Conservation (phyloP, 257 asterid species). For the Nicotiana tabacum region DNA sequence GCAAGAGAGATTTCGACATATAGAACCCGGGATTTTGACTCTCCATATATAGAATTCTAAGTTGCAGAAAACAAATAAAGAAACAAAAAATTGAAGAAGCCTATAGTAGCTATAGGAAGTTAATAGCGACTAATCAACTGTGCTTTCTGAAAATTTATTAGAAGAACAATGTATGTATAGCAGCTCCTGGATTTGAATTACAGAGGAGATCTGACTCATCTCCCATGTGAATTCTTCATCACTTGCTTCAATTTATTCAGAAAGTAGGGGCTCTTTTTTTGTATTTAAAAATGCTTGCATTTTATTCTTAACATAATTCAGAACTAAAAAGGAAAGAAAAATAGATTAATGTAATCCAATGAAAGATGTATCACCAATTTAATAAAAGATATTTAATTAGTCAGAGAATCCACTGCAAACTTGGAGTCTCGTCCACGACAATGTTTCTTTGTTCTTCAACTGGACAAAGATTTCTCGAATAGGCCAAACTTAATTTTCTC, state of each 20-base stretch:
- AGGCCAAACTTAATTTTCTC: too few species aligned
- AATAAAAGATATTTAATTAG: too few species aligned
- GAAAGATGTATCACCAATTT: neutral
- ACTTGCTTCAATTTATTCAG: neutral
- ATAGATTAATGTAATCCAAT: conserved; percentile 6
- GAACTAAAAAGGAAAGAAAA: neutral
- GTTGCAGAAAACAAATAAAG: too few species aligned
- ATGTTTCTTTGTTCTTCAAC: conserved; percentile 15
- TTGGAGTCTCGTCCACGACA: conserved; percentile 16
- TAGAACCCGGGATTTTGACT: too few species aligned
- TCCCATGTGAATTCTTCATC: neutral
- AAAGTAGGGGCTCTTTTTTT: neutral
- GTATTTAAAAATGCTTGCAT: neutral
- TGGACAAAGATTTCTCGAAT: conserved; percentile 20
- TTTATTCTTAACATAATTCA: neutral
- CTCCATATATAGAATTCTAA: too few species aligned
- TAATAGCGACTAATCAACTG: too few species aligned
- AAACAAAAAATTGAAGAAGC: too few species aligned
- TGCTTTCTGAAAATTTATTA: neutral
- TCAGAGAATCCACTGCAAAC: too few species aligned
- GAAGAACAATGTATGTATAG: neutral
- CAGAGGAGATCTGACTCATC: neutral
- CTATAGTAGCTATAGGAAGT: too few species aligned
- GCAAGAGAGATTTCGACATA: too few species aligned
- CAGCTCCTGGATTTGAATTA: neutral